Evolutionary conservation across 2,329 filamentous ascomycete genomes (phyloP), one percentile per base, ranked within the genome.

Genomic region (Periconia digitata): DNA sequence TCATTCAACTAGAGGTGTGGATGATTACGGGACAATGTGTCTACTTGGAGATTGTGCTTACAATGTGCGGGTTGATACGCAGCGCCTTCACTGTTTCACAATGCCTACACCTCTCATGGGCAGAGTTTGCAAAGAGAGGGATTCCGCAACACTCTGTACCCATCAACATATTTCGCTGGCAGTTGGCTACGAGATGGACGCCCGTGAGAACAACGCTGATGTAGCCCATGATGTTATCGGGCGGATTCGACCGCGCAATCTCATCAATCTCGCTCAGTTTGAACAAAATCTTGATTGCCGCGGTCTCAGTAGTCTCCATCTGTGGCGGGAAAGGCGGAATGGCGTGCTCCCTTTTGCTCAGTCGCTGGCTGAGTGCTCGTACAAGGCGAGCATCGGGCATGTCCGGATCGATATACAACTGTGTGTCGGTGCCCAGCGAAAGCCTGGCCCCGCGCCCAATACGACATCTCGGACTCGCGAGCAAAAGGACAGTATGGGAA

Each of bases 301-400:
- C 60, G 0, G 39, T 44, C 23, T 63, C 52, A 8, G 62, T 64
- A 1, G 43, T 51, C 0, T 59, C 43, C 1, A 60, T 46, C 10
- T 64, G 55, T 23, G 67, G 51, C 0, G 76, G 75, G 52, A 83
- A 82, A 0, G 73, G 66, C 0, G 77, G 72, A 29, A 79, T 78
- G 44, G 83, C 62, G 20, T 75, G 75, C 48, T 81, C 77, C 50
- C 73, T 77, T 61, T 74, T 79, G 10, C 67, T 75, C 53, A 79
- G 67, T 0, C 72, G 70, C 15, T 70, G 67, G 0, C 79, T 76
- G 63, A 78, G 79, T 8, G 69, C 69, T 37, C 76, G 75, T 20
- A 85, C 71, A 75, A 81, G 83, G 16, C 73, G 63, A 1, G 79
- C 78, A 50, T 85, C 82, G 1, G 69, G 66, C 27, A 81, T 76